Percentiles rank a stretch among this genome's conserved stretches.
Conservation (phyloP, 1,139 yeast species). For the Debaryomyces sp. region DNA sequence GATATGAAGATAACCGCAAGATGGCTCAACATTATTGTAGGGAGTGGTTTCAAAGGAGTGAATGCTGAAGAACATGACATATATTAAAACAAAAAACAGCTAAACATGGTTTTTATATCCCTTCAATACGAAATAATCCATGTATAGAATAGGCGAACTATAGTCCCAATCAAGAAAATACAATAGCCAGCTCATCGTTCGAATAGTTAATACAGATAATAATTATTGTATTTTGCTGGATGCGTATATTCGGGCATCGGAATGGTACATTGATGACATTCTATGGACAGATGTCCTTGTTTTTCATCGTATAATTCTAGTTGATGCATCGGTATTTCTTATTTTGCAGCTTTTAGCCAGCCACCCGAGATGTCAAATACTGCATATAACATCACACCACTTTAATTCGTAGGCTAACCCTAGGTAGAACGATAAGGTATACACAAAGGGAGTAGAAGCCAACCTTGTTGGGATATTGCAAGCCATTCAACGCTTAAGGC, state of each 20-base stretch:
- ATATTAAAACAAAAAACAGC: not conserved
- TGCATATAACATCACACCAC: not conserved
- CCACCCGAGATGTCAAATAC: not conserved
- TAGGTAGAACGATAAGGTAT: not conserved
- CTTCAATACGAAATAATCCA: not conserved
- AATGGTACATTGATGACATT: not conserved
- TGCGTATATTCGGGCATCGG: not conserved
- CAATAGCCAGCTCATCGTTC: not conserved
- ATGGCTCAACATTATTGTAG: conserved; percentile 1
- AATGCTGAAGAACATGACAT: not conserved
- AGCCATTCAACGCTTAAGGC: not conserved
- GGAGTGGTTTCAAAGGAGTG: not conserved
- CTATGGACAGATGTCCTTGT: not conserved
- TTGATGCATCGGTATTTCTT: not conserved
- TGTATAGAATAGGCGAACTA: not conserved
- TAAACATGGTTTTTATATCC: not conserved
- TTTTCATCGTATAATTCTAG: not conserved
- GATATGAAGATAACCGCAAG: conserved; percentile 4
- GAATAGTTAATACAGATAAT: not conserved
- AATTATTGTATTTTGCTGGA: not conserved
- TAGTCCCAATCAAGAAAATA: not conserved
- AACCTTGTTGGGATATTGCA: not conserved
- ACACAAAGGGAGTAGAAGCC: not conserved
- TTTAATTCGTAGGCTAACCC: not conserved
- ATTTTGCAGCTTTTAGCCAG: conserved; percentile 6